Conservation (phyloP, 2,329 filamentous ascomycete genomes). For the Botrytis byssoidea region DNA sequence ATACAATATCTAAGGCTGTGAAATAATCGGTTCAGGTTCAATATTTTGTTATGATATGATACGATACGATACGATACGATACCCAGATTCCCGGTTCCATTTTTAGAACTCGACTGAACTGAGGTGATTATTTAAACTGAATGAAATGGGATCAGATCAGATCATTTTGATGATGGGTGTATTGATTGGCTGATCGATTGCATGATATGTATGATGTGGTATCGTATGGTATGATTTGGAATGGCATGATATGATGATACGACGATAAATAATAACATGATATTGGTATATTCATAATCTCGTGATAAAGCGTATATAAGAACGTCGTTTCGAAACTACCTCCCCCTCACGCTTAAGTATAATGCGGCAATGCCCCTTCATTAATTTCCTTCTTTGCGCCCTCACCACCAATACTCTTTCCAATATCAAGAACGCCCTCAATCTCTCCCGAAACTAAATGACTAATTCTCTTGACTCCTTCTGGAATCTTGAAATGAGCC, state of each 20-base stretch:
- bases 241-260: not conserved
- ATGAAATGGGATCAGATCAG: not conserved
- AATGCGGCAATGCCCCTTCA: not conserved
- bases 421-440: slow-evolving; percentile 23
- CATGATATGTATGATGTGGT: not conserved
- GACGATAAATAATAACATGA: not conserved
- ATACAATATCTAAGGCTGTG: too few species aligned
- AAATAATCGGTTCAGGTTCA: too few species aligned
- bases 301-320: not conserved
- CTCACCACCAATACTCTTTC: slow-evolving; percentile 25
- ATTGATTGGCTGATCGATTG: not conserved
- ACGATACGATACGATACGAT: too few species aligned
- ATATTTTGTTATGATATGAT: too few species aligned
- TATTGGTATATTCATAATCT: not conserved
- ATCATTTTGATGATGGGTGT: not conserved
- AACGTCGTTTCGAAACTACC: too few species aligned
- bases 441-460: slow-evolving; percentile 29
- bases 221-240: not conserved
- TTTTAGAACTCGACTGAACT: too few species aligned
- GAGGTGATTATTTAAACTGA: too few species aligned
- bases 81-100: too few species aligned
- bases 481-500: slow-evolving; percentile 45
- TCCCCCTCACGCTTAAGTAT: not conserved
- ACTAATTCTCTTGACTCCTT: slow-evolving; percentile 32
- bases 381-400: not conserved